phyloP scores from a whole-genome alignment of 129 eudicot genomes.

The Lonicera japonica region DNA sequence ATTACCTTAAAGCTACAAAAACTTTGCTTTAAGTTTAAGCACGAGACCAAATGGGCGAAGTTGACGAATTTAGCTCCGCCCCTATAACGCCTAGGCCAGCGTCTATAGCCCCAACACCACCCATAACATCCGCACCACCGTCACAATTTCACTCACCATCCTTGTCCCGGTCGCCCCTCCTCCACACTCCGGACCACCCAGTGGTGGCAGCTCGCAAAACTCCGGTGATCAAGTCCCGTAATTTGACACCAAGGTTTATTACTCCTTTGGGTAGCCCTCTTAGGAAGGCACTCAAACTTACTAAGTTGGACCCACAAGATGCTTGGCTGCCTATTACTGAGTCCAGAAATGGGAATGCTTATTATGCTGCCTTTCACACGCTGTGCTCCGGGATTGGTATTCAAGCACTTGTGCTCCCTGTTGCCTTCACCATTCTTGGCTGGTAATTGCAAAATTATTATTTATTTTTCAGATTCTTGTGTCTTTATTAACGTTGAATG shows the following conservation, averaged over 20 bases:
- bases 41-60: not conserved
- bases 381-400: conserved; percentile 49
- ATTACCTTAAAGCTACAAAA: no score
- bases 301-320: conserved; percentile 44
- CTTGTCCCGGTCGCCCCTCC: conserved; percentile 32
- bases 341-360: conserved; percentile 46
- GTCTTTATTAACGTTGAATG: no score
- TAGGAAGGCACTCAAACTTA: conserved; percentile 33
- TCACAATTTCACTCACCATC: conserved; percentile 48
- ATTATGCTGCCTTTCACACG: conserved; percentile 49
- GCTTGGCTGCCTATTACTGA: conserved; percentile 56
- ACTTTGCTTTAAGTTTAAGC: not conserved
- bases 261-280: conserved; percentile 51
- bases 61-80: conserved; percentile 9
- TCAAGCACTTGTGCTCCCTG: conserved; percentile 48
- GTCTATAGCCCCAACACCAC: conserved; percentile 20
- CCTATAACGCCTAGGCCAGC: conserved; percentile 22
- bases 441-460: conserved; percentile 32
- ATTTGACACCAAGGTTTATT: conserved; percentile 31
- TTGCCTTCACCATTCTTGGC: conserved; percentile 44
- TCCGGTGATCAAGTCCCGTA: conserved; percentile 26
- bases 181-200: conserved; percentile 21
- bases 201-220: conserved; percentile 17
- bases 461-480: not conserved
- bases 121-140: conserved; percentile 23